These are phyloP conservation scores for Aureobasidium sp. DNA, from an alignment of 2,329 filamentous ascomycete species.

Conservation along the genomic window DNA sequence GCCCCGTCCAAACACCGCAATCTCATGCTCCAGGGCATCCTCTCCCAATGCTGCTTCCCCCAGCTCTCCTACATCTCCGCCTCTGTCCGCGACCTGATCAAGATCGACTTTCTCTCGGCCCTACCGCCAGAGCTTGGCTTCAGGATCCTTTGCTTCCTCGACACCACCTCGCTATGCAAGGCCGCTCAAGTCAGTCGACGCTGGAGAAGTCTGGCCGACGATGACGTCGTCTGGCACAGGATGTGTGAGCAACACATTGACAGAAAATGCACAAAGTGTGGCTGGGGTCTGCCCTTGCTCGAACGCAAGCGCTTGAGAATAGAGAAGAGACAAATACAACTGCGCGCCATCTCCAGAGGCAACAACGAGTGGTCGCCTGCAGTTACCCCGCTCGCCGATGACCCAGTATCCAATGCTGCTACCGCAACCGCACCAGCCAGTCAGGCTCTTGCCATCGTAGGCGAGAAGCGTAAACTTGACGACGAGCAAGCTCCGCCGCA, in stretches of 20 bases:
- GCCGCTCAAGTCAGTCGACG: constrained; percentile 86
- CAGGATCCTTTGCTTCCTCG: constrained; percentile 86
- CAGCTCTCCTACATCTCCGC: constrained; percentile 90
- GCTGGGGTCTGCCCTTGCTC: constrained; percentile 85
- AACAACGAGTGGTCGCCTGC: constrained; percentile 48
- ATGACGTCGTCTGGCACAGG: constrained; percentile 94
- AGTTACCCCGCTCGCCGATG: constrained; percentile 36
- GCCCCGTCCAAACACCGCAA: constrained; percentile 90
- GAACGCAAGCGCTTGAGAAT: constrained; percentile 83
- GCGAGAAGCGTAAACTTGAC: constrained; percentile 18
- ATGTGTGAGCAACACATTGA: constrained; percentile 99
- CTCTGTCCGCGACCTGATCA: constrained; percentile 87
- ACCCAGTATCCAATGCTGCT: neutral
- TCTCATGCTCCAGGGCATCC: constrained; percentile 91
- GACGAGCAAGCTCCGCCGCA: neutral
- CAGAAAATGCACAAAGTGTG: constrained; percentile 87
- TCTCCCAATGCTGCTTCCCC: constrained; percentile 95
- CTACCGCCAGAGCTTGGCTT: constrained; percentile 86
- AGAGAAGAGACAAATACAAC: constrained; percentile 77
- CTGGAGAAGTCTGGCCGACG: constrained; percentile 88
- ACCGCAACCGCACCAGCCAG: neutral
- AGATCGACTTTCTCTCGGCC: constrained; percentile 91
- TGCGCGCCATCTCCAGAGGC: constrained; percentile 55
- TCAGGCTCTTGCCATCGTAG: constrained; percentile 7
- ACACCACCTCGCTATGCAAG: constrained; percentile 91